Conservation (phyloP, 768 basidiomycete species). For the Coprinopsis marcescibilis region DNA sequence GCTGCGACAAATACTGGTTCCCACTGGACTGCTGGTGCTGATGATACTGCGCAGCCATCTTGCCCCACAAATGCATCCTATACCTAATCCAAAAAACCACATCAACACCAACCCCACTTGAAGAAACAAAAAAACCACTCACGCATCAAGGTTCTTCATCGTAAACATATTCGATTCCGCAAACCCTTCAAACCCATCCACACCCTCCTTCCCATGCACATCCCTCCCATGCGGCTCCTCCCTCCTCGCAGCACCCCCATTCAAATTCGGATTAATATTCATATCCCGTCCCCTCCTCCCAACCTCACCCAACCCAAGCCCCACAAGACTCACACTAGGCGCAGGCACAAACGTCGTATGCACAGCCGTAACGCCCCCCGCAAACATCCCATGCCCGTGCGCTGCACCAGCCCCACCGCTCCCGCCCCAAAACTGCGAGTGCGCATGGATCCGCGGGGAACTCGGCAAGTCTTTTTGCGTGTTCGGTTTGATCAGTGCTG, state of each 20-base stretch:
- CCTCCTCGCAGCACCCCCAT: constrained; percentile 5
- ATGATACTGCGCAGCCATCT: constrained; percentile 75
- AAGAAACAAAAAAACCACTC: constrained; percentile 26
- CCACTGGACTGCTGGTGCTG: constrained; percentile 22
- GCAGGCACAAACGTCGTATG: constrained; percentile 78
- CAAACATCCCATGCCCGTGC: constrained; percentile 18
- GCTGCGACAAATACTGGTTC: constrained; percentile 10
- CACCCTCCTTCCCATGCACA: constrained; percentile 9
- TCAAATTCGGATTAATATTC: constrained; percentile 65
- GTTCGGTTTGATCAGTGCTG: constrained; percentile 48
- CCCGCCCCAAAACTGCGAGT: constrained; percentile 63
- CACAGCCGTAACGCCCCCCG: constrained; percentile 72
- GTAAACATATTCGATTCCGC: constrained; percentile 80
- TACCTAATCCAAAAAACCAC: constrained; percentile 33
- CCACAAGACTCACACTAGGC: constrained; percentile 42
- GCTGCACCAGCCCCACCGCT: background rate
- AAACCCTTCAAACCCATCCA: constrained; percentile 64
- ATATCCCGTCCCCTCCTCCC: constrained; percentile 48
- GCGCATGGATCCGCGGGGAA: constrained; percentile 46
- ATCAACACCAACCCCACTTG: constrained; percentile 8
- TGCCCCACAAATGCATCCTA: constrained; percentile 89
- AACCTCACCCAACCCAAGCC: constrained; percentile 12
- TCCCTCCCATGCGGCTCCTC: constrained; percentile 9
- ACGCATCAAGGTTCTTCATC: constrained; percentile 81
- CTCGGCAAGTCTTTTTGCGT: constrained; percentile 73